Conservation (phyloP, 306 rosid genomes). For the Arachis stenosperma region DNA sequence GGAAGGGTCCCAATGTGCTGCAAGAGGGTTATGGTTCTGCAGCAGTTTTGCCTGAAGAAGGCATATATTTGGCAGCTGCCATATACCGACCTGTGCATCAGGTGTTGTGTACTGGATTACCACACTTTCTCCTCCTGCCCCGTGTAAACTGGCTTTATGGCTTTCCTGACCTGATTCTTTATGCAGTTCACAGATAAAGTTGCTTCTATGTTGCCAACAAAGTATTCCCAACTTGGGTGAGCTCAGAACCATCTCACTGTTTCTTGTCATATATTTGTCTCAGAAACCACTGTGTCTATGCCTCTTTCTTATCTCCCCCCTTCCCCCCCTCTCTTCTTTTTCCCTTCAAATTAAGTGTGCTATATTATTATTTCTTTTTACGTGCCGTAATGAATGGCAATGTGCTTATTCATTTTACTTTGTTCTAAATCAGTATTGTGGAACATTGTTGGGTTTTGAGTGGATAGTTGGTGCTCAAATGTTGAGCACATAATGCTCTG, state of each 20-base stretch:
- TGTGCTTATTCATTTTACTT: conserved; percentile 5
- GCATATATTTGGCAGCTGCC: conserved; percentile 96
- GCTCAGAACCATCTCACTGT: conserved; percentile 40
- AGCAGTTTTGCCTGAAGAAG: conserved; percentile 95
- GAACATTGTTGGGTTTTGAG: conserved; percentile 16
- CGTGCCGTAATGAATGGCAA: neutral
- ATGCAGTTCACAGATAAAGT: conserved; percentile 94
- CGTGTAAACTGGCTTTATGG: conserved; percentile 12
- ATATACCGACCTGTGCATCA: conserved; percentile 93
- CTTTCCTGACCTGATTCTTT: conserved; percentile 46
- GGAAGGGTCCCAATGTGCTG: conserved; percentile 80
- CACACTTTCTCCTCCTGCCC: conserved; percentile 22
- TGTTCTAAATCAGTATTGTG: neutral
- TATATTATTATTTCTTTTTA: neutral
- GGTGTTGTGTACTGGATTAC: conserved; percentile 53
- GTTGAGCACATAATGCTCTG: neutral
- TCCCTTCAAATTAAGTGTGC: neutral
- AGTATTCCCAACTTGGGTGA: conserved; percentile 92
- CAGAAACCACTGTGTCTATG: neutral
- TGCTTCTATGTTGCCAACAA: conserved; percentile 84
- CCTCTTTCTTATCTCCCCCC: conserved; percentile 23
- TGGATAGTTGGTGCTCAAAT: conserved; percentile 11
- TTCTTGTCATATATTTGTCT: neutral
- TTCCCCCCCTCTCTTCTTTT: neutral
- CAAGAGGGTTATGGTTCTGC: conserved; percentile 99